Percentiles rank a stretch among this genome's conserved stretches.
Conservation (phyloP, 768 basidiomycete genomes). For the button mushroom (Agaricus bisporus) region DNA sequence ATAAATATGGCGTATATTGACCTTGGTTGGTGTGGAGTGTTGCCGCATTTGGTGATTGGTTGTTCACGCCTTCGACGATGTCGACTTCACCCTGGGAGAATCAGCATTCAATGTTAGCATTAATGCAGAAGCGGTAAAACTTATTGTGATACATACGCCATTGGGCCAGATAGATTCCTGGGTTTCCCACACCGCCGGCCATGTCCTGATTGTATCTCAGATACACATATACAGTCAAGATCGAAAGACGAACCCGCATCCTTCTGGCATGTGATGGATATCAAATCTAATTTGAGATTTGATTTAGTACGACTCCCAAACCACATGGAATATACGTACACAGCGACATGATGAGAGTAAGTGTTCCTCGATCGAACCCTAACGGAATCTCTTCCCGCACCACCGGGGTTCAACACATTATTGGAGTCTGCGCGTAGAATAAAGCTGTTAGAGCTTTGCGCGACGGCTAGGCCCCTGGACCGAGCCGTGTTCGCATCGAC, state of each 20-base stretch:
- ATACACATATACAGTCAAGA: background rate
- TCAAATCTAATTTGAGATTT: constrained; percentile 24
- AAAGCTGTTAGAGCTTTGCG: constrained; percentile 36
- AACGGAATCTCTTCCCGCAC: constrained; percentile 50
- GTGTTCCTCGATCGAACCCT: constrained; percentile 44
- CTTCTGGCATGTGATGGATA: constrained; percentile 32
- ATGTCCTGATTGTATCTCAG: constrained; percentile 21
- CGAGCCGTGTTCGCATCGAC: constrained; percentile 33
- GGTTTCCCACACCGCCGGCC: constrained; percentile 56
- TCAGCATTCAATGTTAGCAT: background rate
- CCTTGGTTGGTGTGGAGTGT: constrained; percentile 34
- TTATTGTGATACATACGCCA: constrained; percentile 19
- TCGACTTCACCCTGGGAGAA: constrained; percentile 31
- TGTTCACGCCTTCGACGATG: constrained; percentile 36
- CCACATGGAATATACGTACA: constrained; percentile 28
- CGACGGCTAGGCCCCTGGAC: constrained; percentile 46
- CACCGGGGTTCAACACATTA: constrained; percentile 36
- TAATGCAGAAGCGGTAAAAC: background rate
- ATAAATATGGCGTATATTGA: constrained; percentile 35
- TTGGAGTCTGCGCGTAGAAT: constrained; percentile 47
- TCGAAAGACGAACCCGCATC: constrained; percentile 23
- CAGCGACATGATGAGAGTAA: constrained; percentile 46
- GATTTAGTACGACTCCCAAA: background rate
- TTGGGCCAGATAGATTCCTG: constrained; percentile 43
- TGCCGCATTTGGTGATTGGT: constrained; percentile 28